Evolutionary conservation across 805 yeast species (phyloP), one percentile per base, ranked within the genome.

Genomic region (Cyberlindnera veronae): DNA sequence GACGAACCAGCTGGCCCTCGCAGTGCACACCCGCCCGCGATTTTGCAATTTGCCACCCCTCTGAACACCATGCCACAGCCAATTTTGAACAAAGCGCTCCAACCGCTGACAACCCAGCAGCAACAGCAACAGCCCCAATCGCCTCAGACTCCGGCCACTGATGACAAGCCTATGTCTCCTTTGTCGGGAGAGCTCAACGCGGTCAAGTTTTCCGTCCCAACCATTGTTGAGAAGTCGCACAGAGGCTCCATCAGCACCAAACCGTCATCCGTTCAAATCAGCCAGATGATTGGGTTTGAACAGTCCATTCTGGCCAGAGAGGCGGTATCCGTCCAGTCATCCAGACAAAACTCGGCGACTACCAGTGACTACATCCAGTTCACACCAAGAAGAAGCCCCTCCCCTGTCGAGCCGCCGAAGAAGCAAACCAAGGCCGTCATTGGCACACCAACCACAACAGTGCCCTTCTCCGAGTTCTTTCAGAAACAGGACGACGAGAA

Each of bases 401-500:
- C 50, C 6, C 54, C 59, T 43, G 57, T 48, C 42, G 56, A 48
- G 23, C 45, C 35, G 6, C 46, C 62, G 45, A 63, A 70, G 15
- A 67, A 63, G 48, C 51, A 57, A 17, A 43, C 64, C 13, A 75
- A 81, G 57, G 69, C 81, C 11, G 63, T 77, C 3, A 78, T 79
- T 30, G 72, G 77, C 15, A 63, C 77, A 17, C 79, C 72, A 34
- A 77, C 81, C 2, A 84, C 86, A 1, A 79, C 81, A 14, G 81
- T 81, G 1, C 91, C 91, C 19, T 84, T 84, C 52, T 81, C 81
- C 22, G 80, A 84, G 49, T 84, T 78, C 58, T 68, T 85, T 43
- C 75, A 77, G 40, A 79, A 79, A 53, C 64, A 81, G 53, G 93
- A 87, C 58, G 95, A 87, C 58, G 84, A 81, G 32, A 90, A 89